Conservation (phyloP, 1,284 basidiomycete genomes). For the Irpex rosettiformis region DNA sequence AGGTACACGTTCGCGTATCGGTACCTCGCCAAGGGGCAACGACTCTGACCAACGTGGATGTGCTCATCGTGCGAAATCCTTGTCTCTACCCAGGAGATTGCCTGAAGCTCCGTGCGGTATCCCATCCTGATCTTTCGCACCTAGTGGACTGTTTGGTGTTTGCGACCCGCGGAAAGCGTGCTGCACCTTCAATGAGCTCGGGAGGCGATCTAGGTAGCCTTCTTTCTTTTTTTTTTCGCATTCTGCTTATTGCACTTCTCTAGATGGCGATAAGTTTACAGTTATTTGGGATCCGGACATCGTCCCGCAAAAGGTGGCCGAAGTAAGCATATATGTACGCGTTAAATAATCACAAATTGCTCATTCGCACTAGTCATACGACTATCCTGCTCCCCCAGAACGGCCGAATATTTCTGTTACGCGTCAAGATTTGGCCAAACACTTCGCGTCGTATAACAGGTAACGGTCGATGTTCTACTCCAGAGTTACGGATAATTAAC, state of each 20-base stretch:
- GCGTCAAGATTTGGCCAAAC: slow-evolving; percentile 51
- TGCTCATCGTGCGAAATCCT: slow-evolving; percentile 62
- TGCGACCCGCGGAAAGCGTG: slow-evolving; percentile 52
- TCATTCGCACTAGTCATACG: slow-evolving; percentile 45
- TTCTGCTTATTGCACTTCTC: background rate
- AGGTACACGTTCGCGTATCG: slow-evolving; percentile 59
- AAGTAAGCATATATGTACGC: slow-evolving; percentile 38
- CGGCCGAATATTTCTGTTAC: slow-evolving; percentile 42
- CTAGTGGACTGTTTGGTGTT: slow-evolving; percentile 66
- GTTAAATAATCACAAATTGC: background rate
- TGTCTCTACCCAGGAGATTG: slow-evolving; percentile 68
- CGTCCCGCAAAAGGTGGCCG: slow-evolving; percentile 48
- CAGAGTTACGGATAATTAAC: background rate
- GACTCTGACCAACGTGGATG: slow-evolving; percentile 55
- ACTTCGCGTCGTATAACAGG: slow-evolving; percentile 65
- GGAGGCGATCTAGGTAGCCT: slow-evolving; percentile 55
- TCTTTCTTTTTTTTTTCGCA: background rate
- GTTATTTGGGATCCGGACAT: slow-evolving; percentile 66
- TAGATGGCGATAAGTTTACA: slow-evolving; percentile 58
- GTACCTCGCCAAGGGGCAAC: slow-evolving; percentile 45
- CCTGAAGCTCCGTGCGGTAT: slow-evolving; percentile 56
- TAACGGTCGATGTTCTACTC: slow-evolving; percentile 23
- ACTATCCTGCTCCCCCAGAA: slow-evolving; percentile 60
- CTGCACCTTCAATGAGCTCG: slow-evolving; percentile 66
- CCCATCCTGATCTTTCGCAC: slow-evolving; percentile 45